Evolutionary conservation across 2,329 filamentous ascomycete genomes (phyloP).

Genomic region (Aureobasidium sp.): DNA sequence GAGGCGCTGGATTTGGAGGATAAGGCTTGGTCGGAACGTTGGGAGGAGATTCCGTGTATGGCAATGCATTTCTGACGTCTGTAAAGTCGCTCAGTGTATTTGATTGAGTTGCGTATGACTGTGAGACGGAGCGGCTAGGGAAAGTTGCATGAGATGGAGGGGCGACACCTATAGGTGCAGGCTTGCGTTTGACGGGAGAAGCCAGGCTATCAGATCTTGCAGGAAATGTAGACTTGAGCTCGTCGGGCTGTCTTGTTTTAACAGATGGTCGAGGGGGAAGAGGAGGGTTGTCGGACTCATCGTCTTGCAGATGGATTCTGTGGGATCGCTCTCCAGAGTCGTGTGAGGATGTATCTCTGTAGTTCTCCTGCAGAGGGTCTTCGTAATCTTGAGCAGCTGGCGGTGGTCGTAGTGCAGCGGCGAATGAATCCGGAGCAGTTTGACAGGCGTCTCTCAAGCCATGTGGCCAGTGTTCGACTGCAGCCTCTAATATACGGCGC

Average conservation of each 20-base stretch:
- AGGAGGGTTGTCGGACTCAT: conserved; percentile 27
- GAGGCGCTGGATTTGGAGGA: background rate
- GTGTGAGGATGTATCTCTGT: background rate
- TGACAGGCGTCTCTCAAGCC: conserved; percentile 48
- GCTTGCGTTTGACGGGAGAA: conserved; percentile 39
- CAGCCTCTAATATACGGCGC: conserved; percentile 52
- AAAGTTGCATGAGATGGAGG: conserved; percentile 50
- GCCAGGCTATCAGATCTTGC: conserved; percentile 23
- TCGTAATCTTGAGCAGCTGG: conserved; percentile 49
- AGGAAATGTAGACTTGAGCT: conserved; percentile 7
- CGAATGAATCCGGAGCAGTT: conserved; percentile 42
- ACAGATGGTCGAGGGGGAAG: conserved; percentile 22
- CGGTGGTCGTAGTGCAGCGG: conserved; percentile 45
- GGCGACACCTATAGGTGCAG: conserved; percentile 43
- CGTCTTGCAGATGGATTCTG: conserved; percentile 48
- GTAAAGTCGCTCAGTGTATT: background rate
- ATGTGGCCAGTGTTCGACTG: conserved; percentile 51
- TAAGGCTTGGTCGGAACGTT: background rate
- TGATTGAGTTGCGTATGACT: conserved; percentile 30
- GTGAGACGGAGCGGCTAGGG: background rate
- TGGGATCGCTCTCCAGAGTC: conserved; percentile 31
- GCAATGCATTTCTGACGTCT: background rate
- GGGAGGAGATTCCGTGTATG: background rate
- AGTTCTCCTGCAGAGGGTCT: conserved; percentile 45
- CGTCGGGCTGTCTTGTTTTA: conserved; percentile 4